Evolutionary conservation across 306 rosid genomes (phyloP).

Genomic region (Dalbergia cultrata): DNA sequence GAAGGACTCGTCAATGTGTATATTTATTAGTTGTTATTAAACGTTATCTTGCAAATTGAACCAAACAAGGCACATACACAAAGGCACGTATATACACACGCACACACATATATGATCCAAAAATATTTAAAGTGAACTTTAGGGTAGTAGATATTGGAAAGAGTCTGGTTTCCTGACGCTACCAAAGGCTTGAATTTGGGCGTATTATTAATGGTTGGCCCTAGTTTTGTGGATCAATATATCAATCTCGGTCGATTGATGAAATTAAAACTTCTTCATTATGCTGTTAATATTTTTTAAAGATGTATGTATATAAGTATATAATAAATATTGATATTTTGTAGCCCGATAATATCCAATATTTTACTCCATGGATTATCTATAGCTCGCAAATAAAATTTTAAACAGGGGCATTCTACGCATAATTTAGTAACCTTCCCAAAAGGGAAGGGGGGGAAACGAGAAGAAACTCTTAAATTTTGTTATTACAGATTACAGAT

Average conservation of each 20-base stretch:
- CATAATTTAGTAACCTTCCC: not conserved
- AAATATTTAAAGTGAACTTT: not conserved
- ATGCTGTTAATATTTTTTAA: not conserved
- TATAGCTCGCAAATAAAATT: not conserved
- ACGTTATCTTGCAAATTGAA: conserved; percentile 26
- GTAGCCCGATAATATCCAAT: not conserved
- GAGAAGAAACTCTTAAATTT: not conserved
- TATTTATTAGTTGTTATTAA: conserved; percentile 30
- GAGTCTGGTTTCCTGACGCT: conserved; percentile 16
- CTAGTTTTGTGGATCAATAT: conserved; percentile 46
- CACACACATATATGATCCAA: not conserved
- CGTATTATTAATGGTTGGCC: conserved; percentile 42
- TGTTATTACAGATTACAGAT: not conserved
- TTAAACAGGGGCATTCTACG: not conserved
- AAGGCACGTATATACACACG: too few species aligned
- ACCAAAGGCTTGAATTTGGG: conserved; percentile 30
- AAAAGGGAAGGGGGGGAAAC: not conserved
- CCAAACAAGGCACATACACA: not conserved
- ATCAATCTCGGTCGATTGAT: not conserved
- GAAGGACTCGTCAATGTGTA: conserved; percentile 7
- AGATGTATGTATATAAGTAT: not conserved
- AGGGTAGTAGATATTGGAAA: not conserved
- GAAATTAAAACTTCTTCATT: not conserved
- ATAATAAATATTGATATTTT: not conserved
- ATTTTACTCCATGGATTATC: not conserved